phyloP scores from a whole-genome alignment of 768 basidiomycete species.

The Russula sp. region DNA sequence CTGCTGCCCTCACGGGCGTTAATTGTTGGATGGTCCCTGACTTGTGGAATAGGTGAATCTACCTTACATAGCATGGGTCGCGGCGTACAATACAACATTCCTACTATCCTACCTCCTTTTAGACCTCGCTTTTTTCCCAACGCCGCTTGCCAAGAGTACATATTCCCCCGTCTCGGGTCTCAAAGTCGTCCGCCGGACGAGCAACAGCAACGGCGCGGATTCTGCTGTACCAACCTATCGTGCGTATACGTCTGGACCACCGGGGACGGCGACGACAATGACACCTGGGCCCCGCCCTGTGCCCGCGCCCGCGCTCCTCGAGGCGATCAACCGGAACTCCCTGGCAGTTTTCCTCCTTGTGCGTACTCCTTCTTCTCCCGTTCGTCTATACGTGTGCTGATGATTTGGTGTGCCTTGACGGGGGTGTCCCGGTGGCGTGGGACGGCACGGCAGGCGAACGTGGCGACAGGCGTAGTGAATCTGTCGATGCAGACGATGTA shows the following conservation, averaged over 20 bases:
- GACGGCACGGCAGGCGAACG: conserved; percentile 61
- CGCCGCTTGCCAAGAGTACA: conserved; percentile 31
- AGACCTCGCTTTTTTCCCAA: conserved; percentile 63
- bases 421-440: background rate
- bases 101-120: conserved; percentile 74
- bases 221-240: background rate
- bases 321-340: conserved; percentile 79
- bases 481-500: conserved; percentile 80
- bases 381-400: background rate
- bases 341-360: conserved; percentile 78
- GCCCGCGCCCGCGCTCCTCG: conserved; percentile 50
- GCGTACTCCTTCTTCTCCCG: conserved; percentile 29
- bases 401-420: background rate
- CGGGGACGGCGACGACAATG: conserved; percentile 23
- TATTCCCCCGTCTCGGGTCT: conserved; percentile 35
- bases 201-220: background rate
- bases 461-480: conserved; percentile 82
- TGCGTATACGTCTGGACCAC: background rate
- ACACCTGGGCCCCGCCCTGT: conserved; percentile 28
- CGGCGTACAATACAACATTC: conserved; percentile 84
- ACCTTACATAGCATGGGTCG: conserved; percentile 84
- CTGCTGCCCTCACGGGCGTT: background rate
- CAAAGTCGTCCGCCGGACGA: conserved; percentile 27
- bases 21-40: background rate
- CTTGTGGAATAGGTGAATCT: conserved; percentile 61